Conservation (phyloP, 78 protist species). For the Chrysochromulina parva region DNA sequence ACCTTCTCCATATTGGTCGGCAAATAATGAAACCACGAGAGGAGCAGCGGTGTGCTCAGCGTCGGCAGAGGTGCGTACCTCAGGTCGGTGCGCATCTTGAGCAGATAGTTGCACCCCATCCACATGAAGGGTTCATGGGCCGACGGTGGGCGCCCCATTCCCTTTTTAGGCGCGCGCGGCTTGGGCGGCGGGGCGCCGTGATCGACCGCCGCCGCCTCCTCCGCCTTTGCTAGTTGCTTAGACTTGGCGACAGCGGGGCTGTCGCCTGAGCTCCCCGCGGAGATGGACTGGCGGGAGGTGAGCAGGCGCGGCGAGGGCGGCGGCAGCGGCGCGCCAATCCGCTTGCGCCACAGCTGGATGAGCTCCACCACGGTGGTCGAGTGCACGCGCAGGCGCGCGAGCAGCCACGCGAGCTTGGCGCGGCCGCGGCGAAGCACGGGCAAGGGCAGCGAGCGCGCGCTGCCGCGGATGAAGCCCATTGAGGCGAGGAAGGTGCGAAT, state of each 20-base stretch:
- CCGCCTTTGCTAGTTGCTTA: not conserved
- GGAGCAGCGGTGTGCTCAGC: no score
- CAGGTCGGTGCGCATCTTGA: not conserved
- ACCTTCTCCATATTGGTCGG: no score
- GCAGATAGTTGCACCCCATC: not conserved
- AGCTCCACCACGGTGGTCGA: not conserved
- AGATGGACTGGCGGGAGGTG: no score
- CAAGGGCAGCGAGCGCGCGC: not conserved
- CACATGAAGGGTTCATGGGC: not conserved
- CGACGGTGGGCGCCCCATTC: no score
- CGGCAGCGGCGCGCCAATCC: not conserved
- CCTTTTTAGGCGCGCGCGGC: not conserved
- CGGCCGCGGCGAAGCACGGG: not conserved
- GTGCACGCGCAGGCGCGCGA: not conserved
- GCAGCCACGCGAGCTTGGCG: not conserved
- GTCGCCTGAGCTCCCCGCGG: no score
- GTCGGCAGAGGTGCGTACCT: not conserved
- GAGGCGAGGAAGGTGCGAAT: not conserved
- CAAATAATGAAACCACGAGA: no score
- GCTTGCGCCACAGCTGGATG: not conserved
- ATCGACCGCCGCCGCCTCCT: not conserved
- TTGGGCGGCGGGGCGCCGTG: no score
- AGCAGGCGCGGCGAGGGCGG: not conserved
- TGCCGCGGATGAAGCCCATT: not conserved
- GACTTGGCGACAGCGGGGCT: no score